Conservation (phyloP, 1,139 yeast genomes). For the Spathaspora jeffriesii region DNA sequence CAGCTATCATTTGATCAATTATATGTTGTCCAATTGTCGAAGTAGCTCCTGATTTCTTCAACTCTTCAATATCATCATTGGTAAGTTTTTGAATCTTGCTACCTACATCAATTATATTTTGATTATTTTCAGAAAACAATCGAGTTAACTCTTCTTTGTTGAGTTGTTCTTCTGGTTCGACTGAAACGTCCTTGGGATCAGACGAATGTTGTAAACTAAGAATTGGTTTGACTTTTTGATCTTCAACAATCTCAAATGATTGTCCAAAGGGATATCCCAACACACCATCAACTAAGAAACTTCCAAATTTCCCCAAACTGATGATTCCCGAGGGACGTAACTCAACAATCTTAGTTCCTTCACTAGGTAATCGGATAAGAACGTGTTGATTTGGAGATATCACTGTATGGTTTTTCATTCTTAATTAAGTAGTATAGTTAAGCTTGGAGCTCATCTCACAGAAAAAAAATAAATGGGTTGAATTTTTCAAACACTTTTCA, state of each 20-base stretch:
- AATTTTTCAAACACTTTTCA: constrained; percentile 1
- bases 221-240: constrained; percentile 52
- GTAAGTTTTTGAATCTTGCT: constrained; percentile 73
- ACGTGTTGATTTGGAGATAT: constrained; percentile 57
- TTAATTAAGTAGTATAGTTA: too few relatives aligned
- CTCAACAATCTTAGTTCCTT: constrained; percentile 69
- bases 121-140: constrained; percentile 60
- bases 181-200: constrained; percentile 19
- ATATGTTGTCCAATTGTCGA: constrained; percentile 75
- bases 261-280: constrained; percentile 87
- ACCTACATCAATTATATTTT: constrained; percentile 72
- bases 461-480: not conserved
- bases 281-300: constrained; percentile 71
- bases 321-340: constrained; percentile 60
- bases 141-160: constrained; percentile 40
- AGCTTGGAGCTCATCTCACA: not conserved
- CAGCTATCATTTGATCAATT: constrained; percentile 76
- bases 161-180: constrained; percentile 28
- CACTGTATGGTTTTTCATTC: constrained; percentile 11
- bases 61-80: constrained; percentile 74
- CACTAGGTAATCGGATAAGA: constrained; percentile 78
- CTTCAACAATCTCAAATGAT: constrained; percentile 79
- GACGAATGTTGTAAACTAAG: constrained; percentile 26
- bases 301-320: constrained; percentile 88
- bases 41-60: constrained; percentile 68